Percentiles rank a stretch among this genome's conserved stretches.
Conservation (phyloP, 2,329 filamentous ascomycete species). For the Pleurostoma richardsiae region DNA sequence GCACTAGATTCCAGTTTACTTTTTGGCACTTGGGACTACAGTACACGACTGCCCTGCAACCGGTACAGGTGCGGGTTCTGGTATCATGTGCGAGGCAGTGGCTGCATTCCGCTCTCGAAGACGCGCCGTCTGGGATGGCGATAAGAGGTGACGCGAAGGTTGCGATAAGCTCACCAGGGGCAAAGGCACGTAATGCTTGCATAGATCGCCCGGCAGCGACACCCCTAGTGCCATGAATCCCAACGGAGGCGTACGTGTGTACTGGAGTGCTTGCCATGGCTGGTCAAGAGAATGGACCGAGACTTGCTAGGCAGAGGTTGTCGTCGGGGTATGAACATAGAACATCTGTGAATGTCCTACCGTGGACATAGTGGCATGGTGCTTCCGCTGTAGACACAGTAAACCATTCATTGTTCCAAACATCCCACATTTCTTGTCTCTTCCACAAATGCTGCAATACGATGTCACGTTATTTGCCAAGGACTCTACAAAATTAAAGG, state of each 20-base stretch:
- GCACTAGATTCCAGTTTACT: constrained; percentile 45
- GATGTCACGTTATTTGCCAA: no score
- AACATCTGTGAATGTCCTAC: no score
- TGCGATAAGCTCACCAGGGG: constrained; percentile 39
- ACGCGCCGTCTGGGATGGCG: constrained; percentile 39
- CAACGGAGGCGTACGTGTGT: background rate
- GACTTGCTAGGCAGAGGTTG: no score
- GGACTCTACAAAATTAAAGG: no score
- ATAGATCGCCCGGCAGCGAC: constrained; percentile 36
- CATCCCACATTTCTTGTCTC: no score
- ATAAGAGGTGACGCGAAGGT: constrained; percentile 37
- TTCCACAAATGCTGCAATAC: no score
- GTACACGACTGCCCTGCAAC: constrained; percentile 49
- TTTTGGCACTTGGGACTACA: constrained; percentile 50
- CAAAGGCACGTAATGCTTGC: constrained; percentile 33
- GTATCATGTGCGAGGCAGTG: constrained; percentile 34
- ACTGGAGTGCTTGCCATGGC: no score
- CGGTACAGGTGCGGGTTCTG: constrained; percentile 37
- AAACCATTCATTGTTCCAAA: no score
- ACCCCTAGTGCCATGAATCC: constrained; percentile 16
- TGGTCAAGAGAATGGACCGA: no score
- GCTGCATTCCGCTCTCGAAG: constrained; percentile 38
- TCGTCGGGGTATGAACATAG: no score
- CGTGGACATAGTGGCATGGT: no score
- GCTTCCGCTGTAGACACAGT: no score